phyloP scores from a whole-genome alignment of 208 protist species.

The Phytomonas sp. region DNA sequence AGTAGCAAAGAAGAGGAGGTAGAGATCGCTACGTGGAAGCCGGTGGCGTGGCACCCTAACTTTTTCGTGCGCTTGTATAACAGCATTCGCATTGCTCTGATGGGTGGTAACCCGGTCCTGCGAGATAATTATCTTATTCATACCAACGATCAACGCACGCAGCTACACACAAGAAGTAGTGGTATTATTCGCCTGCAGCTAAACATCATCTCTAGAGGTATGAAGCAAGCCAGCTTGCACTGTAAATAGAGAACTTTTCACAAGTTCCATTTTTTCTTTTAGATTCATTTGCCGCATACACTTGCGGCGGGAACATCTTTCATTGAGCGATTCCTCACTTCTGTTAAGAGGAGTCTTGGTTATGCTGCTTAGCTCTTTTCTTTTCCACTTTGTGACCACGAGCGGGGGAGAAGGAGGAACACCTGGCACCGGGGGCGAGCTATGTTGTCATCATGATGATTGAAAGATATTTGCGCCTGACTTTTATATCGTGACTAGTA shows the following conservation, averaged over 20 bases:
- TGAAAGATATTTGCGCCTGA: neutral
- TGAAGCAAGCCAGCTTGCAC: constrained; percentile 37
- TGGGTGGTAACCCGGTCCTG: constrained; percentile 77
- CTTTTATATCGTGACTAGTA: neutral
- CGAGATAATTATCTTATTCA: constrained; percentile 79
- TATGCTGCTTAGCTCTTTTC: neutral
- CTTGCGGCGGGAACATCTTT: too few relatives aligned
- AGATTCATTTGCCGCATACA: too few relatives aligned
- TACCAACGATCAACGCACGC: constrained; percentile 71
- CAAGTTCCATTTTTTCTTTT: neutral
- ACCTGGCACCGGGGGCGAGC: too few relatives aligned
- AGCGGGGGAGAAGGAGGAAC: too few relatives aligned
- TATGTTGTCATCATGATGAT: neutral
- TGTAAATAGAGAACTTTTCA: constrained; percentile 15
- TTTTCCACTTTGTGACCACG: neutral
- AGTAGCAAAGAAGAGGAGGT: constrained; percentile 38
- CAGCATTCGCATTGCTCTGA: constrained; percentile 39
- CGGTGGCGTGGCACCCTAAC: constrained; percentile 70
- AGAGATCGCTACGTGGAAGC: constrained; percentile 65
- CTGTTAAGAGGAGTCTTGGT: too few relatives aligned
- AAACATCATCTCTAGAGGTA: constrained; percentile 62
- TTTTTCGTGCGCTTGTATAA: constrained; percentile 53
- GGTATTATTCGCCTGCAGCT: constrained; percentile 68
- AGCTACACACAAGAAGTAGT: constrained; percentile 67
- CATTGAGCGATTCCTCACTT: too few relatives aligned